Base-by-base conservation (phyloP, 495 filamentous ascomycete species). In the Neurospora sp. region DNA sequence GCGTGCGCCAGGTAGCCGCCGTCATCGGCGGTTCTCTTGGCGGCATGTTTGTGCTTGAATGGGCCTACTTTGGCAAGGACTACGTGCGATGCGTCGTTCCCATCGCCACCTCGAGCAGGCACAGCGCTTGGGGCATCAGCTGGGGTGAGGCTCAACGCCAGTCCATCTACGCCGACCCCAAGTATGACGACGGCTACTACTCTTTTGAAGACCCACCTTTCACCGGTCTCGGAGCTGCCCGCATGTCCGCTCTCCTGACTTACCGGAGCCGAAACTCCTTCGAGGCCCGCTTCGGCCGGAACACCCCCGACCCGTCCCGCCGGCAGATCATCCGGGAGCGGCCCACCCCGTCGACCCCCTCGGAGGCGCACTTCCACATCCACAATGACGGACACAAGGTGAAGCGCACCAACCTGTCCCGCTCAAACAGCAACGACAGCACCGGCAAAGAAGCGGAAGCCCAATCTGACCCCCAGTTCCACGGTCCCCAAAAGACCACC, bases 101-200 rank as follows among this genome's bases (percentile, higher is more conserved):
- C 4, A 96, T 99, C 76, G 96, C 96, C 37, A 98, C 96, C 22
- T 98, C 95, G 6, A 93, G 93, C 69, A 89, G 93, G 12, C 96
- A 98, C 79, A 97, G 94, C 74, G 96, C 96, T n/a, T 99, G 96
- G 96, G 93, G 96, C 48, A 99, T 99, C 76, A 97, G 94, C 82
- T 98, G 96, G 96, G 94, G 96, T 53, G 96, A 99, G 81, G 95
- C 96, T 31, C 96, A 99, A 83, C 85, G 96, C 70, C 96, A 99
- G 82, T 96, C 93, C 85, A 99, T 99, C 79, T 99, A 98, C 82
- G 93, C 93, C 74, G 96, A 99, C 78, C 96, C 96, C 27, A 98
- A 97, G 83, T 99, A 99, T 80, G 93, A 97, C 70, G 93, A 98
- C 80, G 96, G 96, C 9, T 99, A 97, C 81, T 99, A 98, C 79